Percentiles rank a stretch among this genome's conserved stretches.
Conservation (phyloP, 202 grass and related monocot genomes). For the Brachypodium distachyon region DNA sequence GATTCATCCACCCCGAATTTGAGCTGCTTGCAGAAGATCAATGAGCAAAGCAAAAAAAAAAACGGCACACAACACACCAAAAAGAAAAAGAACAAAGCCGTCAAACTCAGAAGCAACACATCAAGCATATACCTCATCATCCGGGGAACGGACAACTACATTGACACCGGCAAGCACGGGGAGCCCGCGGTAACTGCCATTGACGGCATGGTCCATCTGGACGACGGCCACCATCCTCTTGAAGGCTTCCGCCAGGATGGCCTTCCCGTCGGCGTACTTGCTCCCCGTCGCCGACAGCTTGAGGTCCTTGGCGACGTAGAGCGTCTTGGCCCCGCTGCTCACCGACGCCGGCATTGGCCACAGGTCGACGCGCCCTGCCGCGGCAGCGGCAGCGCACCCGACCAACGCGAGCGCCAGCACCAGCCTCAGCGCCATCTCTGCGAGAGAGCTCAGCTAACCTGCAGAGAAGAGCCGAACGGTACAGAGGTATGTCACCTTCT, state of each 20-base stretch:
- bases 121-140: slow-evolving; percentile 35
- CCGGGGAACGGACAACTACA: slow-evolving; percentile 35
- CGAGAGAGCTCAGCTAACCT: background rate
- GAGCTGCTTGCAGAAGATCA: slow-evolving; percentile 41
- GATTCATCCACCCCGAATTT: slow-evolving; percentile 76
- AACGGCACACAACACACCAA: no score
- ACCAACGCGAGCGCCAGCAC: background rate
- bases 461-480: background rate
- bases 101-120: no score
- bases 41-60: background rate
- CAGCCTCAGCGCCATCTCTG: background rate
- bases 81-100: background rate
- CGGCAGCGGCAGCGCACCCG: background rate
- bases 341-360: slow-evolving; percentile 83
- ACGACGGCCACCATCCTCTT: slow-evolving; percentile 54
- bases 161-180: slow-evolving; percentile 48
- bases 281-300: slow-evolving; percentile 44
- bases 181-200: slow-evolving; percentile 23
- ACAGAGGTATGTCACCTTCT: background rate
- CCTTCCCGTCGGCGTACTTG: slow-evolving; percentile 52
- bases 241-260: slow-evolving; percentile 65
- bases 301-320: slow-evolving; percentile 57
- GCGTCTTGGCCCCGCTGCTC: slow-evolving; percentile 33
- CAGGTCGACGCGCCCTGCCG: slow-evolving; percentile 34
- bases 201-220: slow-evolving; percentile 39